Percentiles rank a stretch among this genome's conserved stretches.
phyloP scores from a whole-genome alignment of 495 filamentous ascomycete species.

The Hypoxylon trugodes region DNA sequence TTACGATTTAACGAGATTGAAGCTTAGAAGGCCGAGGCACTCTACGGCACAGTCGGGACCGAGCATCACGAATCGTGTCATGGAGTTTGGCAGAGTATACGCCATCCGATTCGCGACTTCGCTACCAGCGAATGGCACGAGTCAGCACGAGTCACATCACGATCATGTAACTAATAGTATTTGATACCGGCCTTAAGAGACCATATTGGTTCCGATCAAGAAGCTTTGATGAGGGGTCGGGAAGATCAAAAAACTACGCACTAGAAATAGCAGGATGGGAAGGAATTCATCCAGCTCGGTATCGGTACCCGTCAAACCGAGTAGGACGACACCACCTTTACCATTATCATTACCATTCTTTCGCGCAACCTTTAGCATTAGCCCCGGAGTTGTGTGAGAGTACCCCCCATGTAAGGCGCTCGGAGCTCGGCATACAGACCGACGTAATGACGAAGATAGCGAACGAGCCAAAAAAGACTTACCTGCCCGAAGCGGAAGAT shows the following conservation, averaged over 20 bases:
- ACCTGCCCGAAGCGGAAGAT: slow-evolving; percentile 9
- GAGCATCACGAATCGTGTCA: not conserved
- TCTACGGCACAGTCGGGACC: not conserved
- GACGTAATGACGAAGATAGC: not conserved
- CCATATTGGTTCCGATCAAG: not conserved
- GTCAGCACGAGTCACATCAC: not conserved
- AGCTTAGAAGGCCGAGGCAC: not conserved
- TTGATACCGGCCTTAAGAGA: too few relatives aligned
- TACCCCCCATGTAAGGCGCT: not conserved
- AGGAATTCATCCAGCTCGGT: not conserved
- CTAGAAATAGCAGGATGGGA: slow-evolving; percentile 19
- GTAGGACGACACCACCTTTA: not conserved
- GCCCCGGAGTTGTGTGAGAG: not conserved
- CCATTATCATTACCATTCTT: not conserved
- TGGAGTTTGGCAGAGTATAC: too few relatives aligned
- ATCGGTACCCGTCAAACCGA: slow-evolving; percentile 7
- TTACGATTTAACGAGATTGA: not conserved
- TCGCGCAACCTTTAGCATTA: not conserved
- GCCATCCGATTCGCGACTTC: too few relatives aligned
- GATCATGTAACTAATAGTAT: slow-evolving; percentile 2
- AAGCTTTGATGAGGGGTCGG: not conserved
- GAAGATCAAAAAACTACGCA: not conserved
- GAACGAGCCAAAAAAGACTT: too few relatives aligned
- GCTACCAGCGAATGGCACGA: too few relatives aligned
- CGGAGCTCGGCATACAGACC: not conserved